phyloP scores from a whole-genome alignment of 352 stramenopile genomes.

The Sclerospora graminicola region DNA sequence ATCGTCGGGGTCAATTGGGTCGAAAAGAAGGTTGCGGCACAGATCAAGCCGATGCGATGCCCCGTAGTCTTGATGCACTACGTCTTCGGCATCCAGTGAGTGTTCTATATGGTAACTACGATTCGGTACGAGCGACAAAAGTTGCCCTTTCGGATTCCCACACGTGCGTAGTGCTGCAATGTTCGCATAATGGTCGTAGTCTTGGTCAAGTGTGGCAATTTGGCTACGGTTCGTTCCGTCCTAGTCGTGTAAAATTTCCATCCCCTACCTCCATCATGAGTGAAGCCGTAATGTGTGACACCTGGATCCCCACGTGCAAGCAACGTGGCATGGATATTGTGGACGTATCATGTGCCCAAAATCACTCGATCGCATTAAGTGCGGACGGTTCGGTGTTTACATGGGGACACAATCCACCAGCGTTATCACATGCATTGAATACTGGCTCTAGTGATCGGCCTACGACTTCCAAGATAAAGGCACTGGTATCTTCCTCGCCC shows the following conservation, averaged over 20 bases:
- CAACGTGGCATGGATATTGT: slow-evolving; percentile 46
- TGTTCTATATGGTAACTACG: slow-evolving; percentile 50
- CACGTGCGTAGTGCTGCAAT: slow-evolving; percentile 58
- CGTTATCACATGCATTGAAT: slow-evolving; percentile 37
- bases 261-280: slow-evolving; percentile 10
- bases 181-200: slow-evolving; percentile 37
- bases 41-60: slow-evolving; percentile 47
- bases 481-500: slow-evolving; percentile 14
- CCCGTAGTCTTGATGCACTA: slow-evolving; percentile 49
- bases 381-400: slow-evolving; percentile 57
- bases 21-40: slow-evolving; percentile 65
- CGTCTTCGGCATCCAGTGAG: slow-evolving; percentile 39
- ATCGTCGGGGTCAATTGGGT: slow-evolving; percentile 69
- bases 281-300: slow-evolving; percentile 34
- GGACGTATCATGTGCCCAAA: slow-evolving; percentile 59
- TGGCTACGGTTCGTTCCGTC: slow-evolving; percentile 59
- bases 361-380: slow-evolving; percentile 71
- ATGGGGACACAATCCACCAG: slow-evolving; percentile 62
- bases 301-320: slow-evolving; percentile 49
- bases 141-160: slow-evolving; percentile 65
- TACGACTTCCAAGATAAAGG: slow-evolving; percentile 10
- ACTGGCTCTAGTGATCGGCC: slow-evolving; percentile 1
- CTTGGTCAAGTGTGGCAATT: slow-evolving; percentile 75
- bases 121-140: slow-evolving; percentile 28
- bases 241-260: slow-evolving; percentile 51